A percentile compares a stretch with the other conserved stretches of the same genome.
Evolutionary conservation across 805 yeast genomes (phyloP).

Genomic region (Wickerhamiella spandovensis): DNA sequence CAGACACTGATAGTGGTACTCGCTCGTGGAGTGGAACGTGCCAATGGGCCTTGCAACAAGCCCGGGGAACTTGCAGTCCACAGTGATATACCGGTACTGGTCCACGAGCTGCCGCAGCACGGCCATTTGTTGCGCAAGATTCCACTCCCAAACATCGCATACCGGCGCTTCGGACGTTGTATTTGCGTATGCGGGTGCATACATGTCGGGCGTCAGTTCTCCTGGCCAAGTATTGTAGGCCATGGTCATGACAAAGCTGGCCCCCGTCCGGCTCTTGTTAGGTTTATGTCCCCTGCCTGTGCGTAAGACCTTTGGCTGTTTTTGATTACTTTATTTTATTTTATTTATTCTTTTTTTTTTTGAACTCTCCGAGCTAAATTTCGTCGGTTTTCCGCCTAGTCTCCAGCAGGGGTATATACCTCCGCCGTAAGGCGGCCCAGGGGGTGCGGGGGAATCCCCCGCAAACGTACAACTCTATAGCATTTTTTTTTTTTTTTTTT

Average conservation of each 20-base stretch:
- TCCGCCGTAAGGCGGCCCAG: too few relatives aligned
- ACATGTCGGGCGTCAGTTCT: slow-evolving; percentile 1
- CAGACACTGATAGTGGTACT: slow-evolving; percentile 91
- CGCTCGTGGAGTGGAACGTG: slow-evolving; percentile 72
- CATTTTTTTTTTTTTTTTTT: too few relatives aligned
- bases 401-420: too few relatives aligned
- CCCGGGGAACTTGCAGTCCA: slow-evolving; percentile 92
- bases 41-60: slow-evolving; percentile 95
- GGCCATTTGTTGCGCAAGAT: slow-evolving; percentile 29
- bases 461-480: too few relatives aligned
- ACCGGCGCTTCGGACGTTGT: slow-evolving; percentile 8
- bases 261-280: not conserved
- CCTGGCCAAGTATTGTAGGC: not conserved
- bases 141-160: slow-evolving; percentile 30
- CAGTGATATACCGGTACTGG: slow-evolving; percentile 29
- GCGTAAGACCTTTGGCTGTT: too few relatives aligned
- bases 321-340: too few relatives aligned
- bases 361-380: too few relatives aligned
- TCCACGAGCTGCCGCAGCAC: slow-evolving; percentile 26
- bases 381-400: too few relatives aligned
- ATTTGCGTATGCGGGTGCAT: not conserved
- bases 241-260: not conserved
- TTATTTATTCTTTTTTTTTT: too few relatives aligned
- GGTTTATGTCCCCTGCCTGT: too few relatives aligned
- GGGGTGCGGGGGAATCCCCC: too few relatives aligned